phyloP scores from a whole-genome alignment of 2,329 filamentous ascomycete species.

The Monosporascus sp. region DNA sequence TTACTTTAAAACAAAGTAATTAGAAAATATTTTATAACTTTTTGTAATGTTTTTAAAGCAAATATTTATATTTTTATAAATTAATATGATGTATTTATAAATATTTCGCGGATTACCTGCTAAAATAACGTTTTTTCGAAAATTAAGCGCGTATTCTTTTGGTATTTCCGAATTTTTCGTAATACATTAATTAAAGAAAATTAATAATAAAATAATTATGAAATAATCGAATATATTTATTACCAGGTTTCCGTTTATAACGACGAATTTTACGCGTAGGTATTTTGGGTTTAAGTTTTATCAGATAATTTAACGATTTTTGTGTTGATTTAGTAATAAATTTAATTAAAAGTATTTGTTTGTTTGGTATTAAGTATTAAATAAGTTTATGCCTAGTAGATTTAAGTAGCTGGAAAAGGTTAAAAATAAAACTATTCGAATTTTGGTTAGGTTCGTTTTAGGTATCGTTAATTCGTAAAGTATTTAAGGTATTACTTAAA shows the following conservation, averaged over 20 bases:
- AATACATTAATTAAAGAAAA: not conserved
- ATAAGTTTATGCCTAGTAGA: not conserved
- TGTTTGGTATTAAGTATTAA: not conserved
- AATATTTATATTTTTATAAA: not conserved
- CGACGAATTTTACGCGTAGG: not conserved
- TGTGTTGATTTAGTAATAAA: not conserved
- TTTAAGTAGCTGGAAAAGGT: not conserved
- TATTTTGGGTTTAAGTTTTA: not conserved
- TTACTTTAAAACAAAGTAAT: not conserved
- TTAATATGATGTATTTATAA: not conserved
- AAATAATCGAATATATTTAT: not conserved
- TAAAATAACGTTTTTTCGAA: not conserved
- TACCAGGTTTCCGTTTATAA: not conserved
- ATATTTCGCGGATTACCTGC: not conserved
- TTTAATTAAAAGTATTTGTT: not conserved
- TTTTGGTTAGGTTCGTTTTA: not conserved
- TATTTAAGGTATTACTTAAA: not conserved
- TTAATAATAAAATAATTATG: not conserved
- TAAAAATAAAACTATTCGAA: not conserved
- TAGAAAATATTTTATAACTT: not conserved
- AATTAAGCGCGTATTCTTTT: not conserved
- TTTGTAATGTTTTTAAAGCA: not conserved
- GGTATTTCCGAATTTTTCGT: not conserved
- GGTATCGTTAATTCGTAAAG: not conserved
- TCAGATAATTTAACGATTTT: not conserved